Conservation (phyloP, 2,329 filamentous ascomycete genomes). For the Emergomyces orientalis region DNA sequence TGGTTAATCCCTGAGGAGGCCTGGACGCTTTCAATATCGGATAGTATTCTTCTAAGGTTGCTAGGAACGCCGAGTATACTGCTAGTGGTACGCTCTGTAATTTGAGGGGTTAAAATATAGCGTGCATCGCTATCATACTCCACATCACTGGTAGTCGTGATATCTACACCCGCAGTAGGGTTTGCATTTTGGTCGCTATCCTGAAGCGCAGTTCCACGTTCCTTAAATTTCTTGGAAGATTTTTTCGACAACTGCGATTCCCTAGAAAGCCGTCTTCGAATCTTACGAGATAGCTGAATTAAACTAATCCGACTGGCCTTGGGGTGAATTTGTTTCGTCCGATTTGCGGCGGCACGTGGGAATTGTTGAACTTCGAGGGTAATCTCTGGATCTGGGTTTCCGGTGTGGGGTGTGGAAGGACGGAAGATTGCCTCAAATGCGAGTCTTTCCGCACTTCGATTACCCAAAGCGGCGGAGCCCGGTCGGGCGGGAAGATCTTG, state of each 20-base stretch:
- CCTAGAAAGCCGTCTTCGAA: constrained; percentile 28
- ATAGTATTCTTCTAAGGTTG: constrained; percentile 9
- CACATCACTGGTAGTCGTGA: constrained; percentile 26
- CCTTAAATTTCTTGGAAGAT: constrained; percentile 12
- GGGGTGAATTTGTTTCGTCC: background rate
- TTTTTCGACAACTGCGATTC: constrained; percentile 20
- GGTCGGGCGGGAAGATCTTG: background rate
- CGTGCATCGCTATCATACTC: constrained; percentile 38
- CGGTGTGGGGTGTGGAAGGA: background rate
- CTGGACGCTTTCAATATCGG: constrained; percentile 6
- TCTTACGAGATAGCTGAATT: constrained; percentile 18
- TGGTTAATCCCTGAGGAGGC: constrained; percentile 9
- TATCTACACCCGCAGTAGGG: constrained; percentile 23
- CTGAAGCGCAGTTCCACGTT: constrained; percentile 7
- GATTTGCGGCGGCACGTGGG: background rate
- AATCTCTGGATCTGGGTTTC: background rate
- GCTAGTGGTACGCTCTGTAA: constrained; percentile 16
- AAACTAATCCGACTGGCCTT: constrained; percentile 11
- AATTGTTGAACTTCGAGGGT: background rate
- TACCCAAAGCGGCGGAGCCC: background rate
- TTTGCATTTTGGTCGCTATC: constrained; percentile 6
- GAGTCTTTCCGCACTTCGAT: constrained; percentile 7
- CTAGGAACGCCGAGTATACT: constrained; percentile 9
- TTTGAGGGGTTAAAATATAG: constrained; percentile 28
- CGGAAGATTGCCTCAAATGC: constrained; percentile 12